Evolutionary conservation across 2,329 filamentous ascomycete species (phyloP).

Genomic region (Fusarium brevicatenulatum): DNA sequence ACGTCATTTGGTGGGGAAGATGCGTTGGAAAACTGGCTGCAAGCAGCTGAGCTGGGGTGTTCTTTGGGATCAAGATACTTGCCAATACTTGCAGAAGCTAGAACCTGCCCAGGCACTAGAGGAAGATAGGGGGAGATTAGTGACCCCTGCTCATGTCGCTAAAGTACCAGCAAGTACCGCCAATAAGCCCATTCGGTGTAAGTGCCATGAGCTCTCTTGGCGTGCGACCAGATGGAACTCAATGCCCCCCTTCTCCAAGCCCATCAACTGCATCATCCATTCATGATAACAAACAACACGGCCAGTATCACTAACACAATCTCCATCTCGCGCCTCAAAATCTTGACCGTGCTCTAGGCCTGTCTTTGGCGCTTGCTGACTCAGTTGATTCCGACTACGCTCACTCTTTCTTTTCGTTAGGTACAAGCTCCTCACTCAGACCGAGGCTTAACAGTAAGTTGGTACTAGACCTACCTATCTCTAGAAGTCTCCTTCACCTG

Average conservation of each 20-base stretch:
- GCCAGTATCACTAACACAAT: constrained; percentile 15
- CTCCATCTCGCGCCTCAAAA: neutral
- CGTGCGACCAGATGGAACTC: constrained; percentile 16
- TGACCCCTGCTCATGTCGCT: neutral
- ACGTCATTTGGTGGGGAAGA: constrained; percentile 37
- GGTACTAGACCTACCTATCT: neutral
- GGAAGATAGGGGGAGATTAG: neutral
- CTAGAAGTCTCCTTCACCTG: neutral
- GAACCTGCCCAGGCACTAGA: neutral
- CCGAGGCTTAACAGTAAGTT: neutral
- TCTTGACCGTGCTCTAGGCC: neutral
- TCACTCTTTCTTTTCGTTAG: constrained; percentile 8
- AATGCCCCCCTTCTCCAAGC: constrained; percentile 19
- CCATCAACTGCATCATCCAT: constrained; percentile 35
- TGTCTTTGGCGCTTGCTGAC: constrained; percentile 1
- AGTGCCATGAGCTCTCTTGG: constrained; percentile 34
- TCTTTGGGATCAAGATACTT: neutral
- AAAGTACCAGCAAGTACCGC: constrained; percentile 9
- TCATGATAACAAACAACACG: constrained; percentile 16
- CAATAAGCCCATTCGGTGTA: constrained; percentile 24
- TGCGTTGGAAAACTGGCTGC: constrained; percentile 26
- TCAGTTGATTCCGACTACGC: neutral
- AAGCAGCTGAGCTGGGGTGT: constrained; percentile 12
- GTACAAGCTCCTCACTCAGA: neutral
- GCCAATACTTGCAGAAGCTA: neutral